phyloP scores from a whole-genome alignment of 2,329 filamentous ascomycete species.

The Penicillium rolfsii region DNA sequence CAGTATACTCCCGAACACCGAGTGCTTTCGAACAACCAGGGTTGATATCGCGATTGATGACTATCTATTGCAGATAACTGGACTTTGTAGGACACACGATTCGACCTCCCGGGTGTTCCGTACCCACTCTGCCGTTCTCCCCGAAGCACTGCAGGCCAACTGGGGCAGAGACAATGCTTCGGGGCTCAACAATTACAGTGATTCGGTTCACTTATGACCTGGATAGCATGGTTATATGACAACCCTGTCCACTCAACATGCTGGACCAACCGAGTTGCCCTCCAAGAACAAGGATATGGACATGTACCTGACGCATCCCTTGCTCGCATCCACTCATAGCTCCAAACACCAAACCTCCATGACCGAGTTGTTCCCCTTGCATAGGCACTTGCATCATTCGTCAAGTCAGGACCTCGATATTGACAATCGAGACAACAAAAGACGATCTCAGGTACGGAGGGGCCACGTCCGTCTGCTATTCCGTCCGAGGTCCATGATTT shows the following conservation, averaged over 20 bases:
- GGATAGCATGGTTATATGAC: background rate
- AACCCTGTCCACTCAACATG: background rate
- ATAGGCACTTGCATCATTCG: constrained; percentile 23
- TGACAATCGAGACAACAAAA: background rate
- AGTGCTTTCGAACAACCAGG: too few relatives aligned
- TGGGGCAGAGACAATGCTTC: background rate
- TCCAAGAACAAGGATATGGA: constrained; percentile 10
- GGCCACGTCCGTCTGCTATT: background rate
- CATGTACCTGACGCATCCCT: constrained; percentile 33
- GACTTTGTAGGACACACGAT: background rate
- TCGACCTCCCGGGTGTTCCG: constrained; percentile 5
- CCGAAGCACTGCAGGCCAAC: background rate
- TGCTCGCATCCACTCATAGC: constrained; percentile 23
- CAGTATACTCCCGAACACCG: too few relatives aligned
- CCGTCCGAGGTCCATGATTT: background rate
- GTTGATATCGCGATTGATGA: background rate
- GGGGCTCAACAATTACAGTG: background rate
- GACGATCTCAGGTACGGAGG: background rate
- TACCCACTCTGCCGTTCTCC: constrained; percentile 5
- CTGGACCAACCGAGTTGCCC: background rate
- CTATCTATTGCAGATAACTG: background rate
- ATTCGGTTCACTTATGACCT: background rate
- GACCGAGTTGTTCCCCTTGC: constrained; percentile 21
- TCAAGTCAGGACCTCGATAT: background rate
- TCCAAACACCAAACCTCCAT: constrained; percentile 12